These are phyloP conservation scores for Leccinum uliginosum DNA, from an alignment of 768 basidiomycete genomes.

Conservation along the genomic window DNA sequence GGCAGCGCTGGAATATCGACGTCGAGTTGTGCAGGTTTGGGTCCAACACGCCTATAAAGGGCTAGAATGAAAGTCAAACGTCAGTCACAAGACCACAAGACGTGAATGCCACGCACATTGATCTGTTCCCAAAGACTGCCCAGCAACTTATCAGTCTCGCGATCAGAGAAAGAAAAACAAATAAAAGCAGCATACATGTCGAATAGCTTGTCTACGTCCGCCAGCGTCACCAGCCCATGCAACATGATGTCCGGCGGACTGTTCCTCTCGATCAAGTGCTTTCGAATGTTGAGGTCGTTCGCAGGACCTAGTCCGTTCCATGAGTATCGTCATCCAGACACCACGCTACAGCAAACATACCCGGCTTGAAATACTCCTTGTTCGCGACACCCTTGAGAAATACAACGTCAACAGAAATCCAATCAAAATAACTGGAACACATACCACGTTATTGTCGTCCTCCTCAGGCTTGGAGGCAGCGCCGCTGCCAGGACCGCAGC, in stretches of 20 bases:
- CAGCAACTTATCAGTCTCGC: slow-evolving; percentile 1
- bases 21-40: slow-evolving; percentile 77
- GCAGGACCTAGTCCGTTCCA: slow-evolving; percentile 52
- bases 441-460: slow-evolving; percentile 63
- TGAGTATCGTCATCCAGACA: not conserved
- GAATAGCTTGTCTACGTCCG: slow-evolving; percentile 81
- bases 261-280: slow-evolving; percentile 69
- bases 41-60: slow-evolving; percentile 74
- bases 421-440: slow-evolving; percentile 7
- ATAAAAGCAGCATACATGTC: slow-evolving; percentile 54
- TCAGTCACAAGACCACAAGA: not conserved
- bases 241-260: slow-evolving; percentile 79
- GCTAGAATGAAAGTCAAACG: slow-evolving; percentile 26
- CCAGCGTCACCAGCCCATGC: slow-evolving; percentile 71
- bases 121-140: slow-evolving; percentile 64
- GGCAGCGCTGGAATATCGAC: slow-evolving; percentile 76
- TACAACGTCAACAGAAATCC: slow-evolving; percentile 11
- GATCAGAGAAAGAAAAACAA: not conserved
- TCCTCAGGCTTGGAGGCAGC: slow-evolving; percentile 33
- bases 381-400: slow-evolving; percentile 68
- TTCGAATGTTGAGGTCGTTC: slow-evolving; percentile 64
- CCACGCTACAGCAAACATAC: slow-evolving; percentile 28
- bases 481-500: slow-evolving; percentile 6
- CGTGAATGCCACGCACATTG: slow-evolving; percentile 46
- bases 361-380: slow-evolving; percentile 75